phyloP scores from a whole-genome alignment of 768 basidiomycete genomes.

The Lyophyllum atratum region DNA sequence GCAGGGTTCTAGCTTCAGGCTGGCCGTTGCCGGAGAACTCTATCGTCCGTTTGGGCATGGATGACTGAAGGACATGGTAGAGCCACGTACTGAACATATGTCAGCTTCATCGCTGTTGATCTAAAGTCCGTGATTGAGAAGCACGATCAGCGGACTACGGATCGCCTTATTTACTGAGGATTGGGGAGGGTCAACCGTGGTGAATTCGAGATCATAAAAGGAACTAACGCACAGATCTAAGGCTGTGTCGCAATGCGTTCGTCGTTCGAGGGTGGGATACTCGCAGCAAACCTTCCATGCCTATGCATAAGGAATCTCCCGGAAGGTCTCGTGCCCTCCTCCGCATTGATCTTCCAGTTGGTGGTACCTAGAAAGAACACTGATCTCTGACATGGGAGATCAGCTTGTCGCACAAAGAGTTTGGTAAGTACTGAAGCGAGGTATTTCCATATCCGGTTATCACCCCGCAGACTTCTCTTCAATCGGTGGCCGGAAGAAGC shows the following conservation, averaged over 20 bases:
- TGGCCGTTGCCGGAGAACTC: neutral
- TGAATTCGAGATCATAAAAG: neutral
- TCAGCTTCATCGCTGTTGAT: neutral
- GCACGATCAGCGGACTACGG: neutral
- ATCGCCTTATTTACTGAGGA: neutral
- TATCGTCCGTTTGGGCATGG: neutral
- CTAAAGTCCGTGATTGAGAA: neutral
- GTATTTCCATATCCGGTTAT: neutral
- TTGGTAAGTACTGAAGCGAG: neutral
- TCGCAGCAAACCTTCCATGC: neutral
- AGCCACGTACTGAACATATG: neutral
- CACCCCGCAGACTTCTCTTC: neutral
- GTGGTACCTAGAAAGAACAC: slow-evolving; percentile 10
- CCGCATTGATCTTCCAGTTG: neutral
- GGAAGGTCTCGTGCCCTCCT: slow-evolving; percentile 5
- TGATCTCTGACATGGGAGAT: slow-evolving; percentile 3
- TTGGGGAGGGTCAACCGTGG: neutral
- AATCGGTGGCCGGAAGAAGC: neutral
- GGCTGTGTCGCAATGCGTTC: neutral
- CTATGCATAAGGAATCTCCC: neutral
- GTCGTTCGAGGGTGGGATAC: neutral
- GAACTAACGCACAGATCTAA: neutral
- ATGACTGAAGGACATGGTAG: neutral
- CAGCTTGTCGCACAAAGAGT: neutral
- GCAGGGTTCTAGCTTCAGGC: neutral